Evolutionary conservation across 495 filamentous ascomycete species (phyloP), one percentile per base, ranked within the genome.

Genomic region (Penicillium canariense): DNA sequence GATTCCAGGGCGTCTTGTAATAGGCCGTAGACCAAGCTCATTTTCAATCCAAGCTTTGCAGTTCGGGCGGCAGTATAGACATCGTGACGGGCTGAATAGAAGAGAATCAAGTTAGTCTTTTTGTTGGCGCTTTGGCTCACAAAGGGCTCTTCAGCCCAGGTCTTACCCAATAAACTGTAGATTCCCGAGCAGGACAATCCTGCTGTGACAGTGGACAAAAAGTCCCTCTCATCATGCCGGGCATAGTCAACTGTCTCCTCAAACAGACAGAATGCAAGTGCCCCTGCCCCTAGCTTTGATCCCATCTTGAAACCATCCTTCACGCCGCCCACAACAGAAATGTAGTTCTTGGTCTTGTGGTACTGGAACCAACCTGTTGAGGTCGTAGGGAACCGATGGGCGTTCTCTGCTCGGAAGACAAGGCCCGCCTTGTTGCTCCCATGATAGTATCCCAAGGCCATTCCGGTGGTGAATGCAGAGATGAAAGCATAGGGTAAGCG

Each of bases 321-420:
- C 11, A 92, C 69, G 0, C 86, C 94, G 2, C 88, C 89, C 10
- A 85, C 78, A 44, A 86, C 80, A 5, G 85, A 72, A 52, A 88
- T 81, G 73, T 97, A 97, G 68, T 96, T 97, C 73, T 97, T 97
- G 62, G 83, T 89, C 71, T 96, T 97, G 72, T 97, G 95, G 67
- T 98, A 98, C 25, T 97, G 82, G 66, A 90, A 98, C 94, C 94
- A 98, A 26, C 90, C 94, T 7, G 81, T 81, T 20, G 86, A 82
- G n/a, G 82, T 82, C 5, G 75, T 84, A 18, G 94, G 94, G 40
- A 95, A 83, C 60, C 91, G 85, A 74, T 98, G 94, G 18, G 94
- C 88, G 63, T 98, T 95, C 72, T 98, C 88, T 49, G 94, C 94
- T 47, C 93, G 87, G 71, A 97, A 98, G 44, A 85, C 84, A 34